Evolutionary conservation across 2,329 filamentous ascomycete species (phyloP), one percentile per base, ranked within the genome.

Genomic region (Alternaria sp.): DNA sequence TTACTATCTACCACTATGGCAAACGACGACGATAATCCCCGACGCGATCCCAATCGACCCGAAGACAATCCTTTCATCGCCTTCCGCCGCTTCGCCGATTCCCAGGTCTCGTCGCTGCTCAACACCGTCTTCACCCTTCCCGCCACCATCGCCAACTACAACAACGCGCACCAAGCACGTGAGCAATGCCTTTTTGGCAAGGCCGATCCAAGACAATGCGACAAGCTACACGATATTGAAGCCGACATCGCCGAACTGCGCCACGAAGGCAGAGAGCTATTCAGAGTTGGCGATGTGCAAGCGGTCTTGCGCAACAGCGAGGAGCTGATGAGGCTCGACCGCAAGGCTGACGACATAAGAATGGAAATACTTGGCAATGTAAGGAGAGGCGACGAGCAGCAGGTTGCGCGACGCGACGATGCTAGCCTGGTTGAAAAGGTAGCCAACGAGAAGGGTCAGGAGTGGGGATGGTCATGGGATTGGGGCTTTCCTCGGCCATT

Each of bases 41-140:
- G 66, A 41, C 68, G 68, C 55, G 53, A 72, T 12, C 33, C 50
- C 18, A 51, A 62, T 18, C 67, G 66, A 33, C 65, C 63, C 33
- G 75, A 78, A 63, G 68, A 76, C 60, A 88, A 88, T 63, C 86
- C 87, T 1, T 89, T 89, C 76, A 83, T 88, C 60, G 81, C 84
- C 28, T 89, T 89, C 78, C 87, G 88, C 68, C 86, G 85, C 65
- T 88, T 87, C 74, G 86, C 87, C 60, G 87, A 90, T 69, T 84
- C 85, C 50, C 85, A 87, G 60, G 82, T 89, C 68, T 84, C 83
- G 9, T 84, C 84, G 15, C 76, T 89, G 55, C 76, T 89, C 59
- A 84, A 85, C 65, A 82, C 82, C 18, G 78, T 88, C 58, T 84
- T 85, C 60, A 81, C 83, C 26, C 75, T 78, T 14, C 73, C 76